These are phyloP conservation scores for Artemisia annua DNA, from an alignment of 129 eudicot genomes.

Conservation along the genomic window DNA sequence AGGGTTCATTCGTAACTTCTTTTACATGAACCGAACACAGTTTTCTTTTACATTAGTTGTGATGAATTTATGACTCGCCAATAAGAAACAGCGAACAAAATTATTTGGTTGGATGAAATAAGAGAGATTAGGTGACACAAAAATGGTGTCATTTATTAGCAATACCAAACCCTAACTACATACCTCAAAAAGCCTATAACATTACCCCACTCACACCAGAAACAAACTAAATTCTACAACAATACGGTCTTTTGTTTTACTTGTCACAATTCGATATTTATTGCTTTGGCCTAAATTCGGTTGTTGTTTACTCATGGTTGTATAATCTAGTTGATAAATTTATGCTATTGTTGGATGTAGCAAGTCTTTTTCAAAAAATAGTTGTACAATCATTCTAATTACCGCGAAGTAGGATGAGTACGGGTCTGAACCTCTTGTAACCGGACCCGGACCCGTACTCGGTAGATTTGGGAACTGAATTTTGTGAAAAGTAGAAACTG, in stretches of 20 bases:
- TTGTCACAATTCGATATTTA: constrained; percentile 12
- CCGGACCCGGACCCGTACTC: no score
- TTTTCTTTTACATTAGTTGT: background rate
- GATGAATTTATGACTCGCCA: background rate
- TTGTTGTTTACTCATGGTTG: constrained; percentile 5
- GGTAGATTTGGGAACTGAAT: no score
- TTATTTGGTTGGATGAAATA: constrained; percentile 25
- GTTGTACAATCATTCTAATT: background rate
- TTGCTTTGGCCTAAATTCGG: constrained; percentile 9
- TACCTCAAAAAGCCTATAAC: constrained; percentile 28
- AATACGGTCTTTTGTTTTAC: constrained; percentile 1
- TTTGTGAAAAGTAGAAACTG: no score
- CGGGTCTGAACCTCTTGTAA: no score
- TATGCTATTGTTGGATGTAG: constrained; percentile 5
- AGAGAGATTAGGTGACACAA: constrained; percentile 22
- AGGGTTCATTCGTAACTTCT: no score
- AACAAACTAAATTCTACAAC: constrained; percentile 24
- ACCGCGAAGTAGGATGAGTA: no score
- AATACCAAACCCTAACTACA: constrained; percentile 28
- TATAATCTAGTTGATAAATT: background rate
- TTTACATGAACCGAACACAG: no score
- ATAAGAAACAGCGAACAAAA: background rate
- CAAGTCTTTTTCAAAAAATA: no score
- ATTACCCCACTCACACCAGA: constrained; percentile 26
- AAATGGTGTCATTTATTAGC: constrained; percentile 29